Conservation (phyloP, 2,329 filamentous ascomycete genomes). For the Sporothrix euskadiensis region DNA sequence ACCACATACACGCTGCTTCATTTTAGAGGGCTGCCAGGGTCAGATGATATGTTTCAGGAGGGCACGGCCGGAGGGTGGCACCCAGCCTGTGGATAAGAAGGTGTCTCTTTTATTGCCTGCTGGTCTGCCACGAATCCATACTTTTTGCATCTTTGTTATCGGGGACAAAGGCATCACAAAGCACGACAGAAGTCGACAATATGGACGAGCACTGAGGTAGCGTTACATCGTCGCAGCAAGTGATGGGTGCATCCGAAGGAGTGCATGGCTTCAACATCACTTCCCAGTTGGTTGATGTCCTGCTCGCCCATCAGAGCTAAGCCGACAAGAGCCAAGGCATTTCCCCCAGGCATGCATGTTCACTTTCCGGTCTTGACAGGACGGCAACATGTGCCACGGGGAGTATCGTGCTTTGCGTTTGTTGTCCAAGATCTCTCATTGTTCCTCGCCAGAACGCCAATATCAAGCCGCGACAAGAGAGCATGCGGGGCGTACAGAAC, state of each 20-base stretch:
- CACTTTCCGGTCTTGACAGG: not conserved
- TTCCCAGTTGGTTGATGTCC: not conserved
- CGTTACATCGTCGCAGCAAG: not conserved
- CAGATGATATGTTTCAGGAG: not conserved
- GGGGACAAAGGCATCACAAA: not conserved
- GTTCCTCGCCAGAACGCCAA: not conserved
- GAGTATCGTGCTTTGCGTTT: not conserved
- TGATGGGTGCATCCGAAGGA: constrained; percentile 15
- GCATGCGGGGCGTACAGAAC: not conserved
- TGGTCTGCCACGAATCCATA: not conserved
- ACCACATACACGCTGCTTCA: not conserved
- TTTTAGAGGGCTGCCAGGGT: not conserved
- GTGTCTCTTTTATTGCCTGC: not conserved
- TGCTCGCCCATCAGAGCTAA: not conserved
- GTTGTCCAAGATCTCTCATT: not conserved
- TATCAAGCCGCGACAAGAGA: constrained; percentile 12
- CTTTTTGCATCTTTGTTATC: not conserved
- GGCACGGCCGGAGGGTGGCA: not conserved
- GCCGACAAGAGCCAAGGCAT: not conserved
- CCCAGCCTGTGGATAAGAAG: not conserved
- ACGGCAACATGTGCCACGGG: not conserved
- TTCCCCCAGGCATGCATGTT: not conserved
- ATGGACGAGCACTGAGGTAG: not conserved
- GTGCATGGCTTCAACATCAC: not conserved
- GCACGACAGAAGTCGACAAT: not conserved